Base-by-base conservation (phyloP, 1,284 basidiomycete genomes). In the Ustilago lituana region DNA sequence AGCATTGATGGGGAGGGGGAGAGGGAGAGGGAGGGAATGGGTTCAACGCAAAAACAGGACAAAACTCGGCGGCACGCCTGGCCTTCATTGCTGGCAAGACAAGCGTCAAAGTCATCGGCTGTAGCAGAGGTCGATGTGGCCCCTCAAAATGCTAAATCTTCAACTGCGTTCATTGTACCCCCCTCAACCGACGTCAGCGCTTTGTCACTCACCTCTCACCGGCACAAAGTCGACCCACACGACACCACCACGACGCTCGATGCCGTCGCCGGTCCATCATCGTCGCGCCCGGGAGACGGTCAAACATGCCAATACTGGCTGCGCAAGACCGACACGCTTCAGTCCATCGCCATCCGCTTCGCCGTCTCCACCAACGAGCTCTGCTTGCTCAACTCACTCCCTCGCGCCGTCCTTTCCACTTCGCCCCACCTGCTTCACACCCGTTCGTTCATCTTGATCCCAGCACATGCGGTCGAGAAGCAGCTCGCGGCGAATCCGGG, bases 371-470 rank as follows among this genome's bases (percentile, higher is more conserved):
- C 58, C 23, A 53, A 64, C 32, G 58, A 57, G 26, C 47, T 74
- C 6, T 71, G 67, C 36, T 19, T 57, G 20, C 53, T 74, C 48
- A 74, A 74, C 39, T 38, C 55, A 0, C 35, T 74, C 5, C 71
- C 71, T 1, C 63, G 58, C 9, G 48, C 71, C 0, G 51, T 64
- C 3, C 55, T 67, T 12, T 66, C 54, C 10, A 60, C 61, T 2
- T 69, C 69, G 4, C 73, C 73, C 7, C 66, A 73, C 20, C 53
- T 75, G 29, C 50, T 75, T 2, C 73, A 75, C 39, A 75, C 73
- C 2, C 57, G 73, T 2, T 51, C 65, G 10, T 75, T 72, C 58
- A 55, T 75, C 32, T 62, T 75, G 3, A 44, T 75, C 15, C 73
- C 73, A 3, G 41, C 69, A 5, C 39, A 48, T 10, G 60, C 70